Evolutionary conservation across 805 yeast genomes (phyloP), one percentile per base, ranked within the genome.

Genomic region (Lipomyces oligophaga): DNA sequence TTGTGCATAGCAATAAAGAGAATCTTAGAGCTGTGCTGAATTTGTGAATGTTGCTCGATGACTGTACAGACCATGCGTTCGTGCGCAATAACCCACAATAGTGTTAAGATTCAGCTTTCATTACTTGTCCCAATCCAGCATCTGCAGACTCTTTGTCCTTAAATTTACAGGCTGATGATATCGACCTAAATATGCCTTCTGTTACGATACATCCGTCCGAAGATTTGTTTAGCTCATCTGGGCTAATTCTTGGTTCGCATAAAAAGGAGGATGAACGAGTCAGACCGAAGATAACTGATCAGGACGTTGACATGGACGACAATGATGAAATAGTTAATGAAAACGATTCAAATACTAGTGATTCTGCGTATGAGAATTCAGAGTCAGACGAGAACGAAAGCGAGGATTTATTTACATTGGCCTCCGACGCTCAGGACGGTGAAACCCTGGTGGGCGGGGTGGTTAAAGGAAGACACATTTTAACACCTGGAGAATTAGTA

Each of bases 401-500:
- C 16, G 58, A 61, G 3, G 62, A 58, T 6, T n/a, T 48, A n/a
- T 48, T 48, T 39, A 34, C 52, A 11, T 19, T 43, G 24, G 11
- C 18, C 8, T 31, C 38, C 25, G 50, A 41, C 13, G 33, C 10
- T 15, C 39, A 25, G 8, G 38, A 39, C 16, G 48, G 43, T 8
- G 46, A 34, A 15, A 42, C 54, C 20, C 15, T 41, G 22, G 32
- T 37, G 6, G 38, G 39, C 1, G 54, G 56, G 4, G 48, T 49
- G 3, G 47, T 50, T 16, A 35, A 43, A 16, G 51, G 55, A n/a
- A 31, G 36, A 30, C 67, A 67, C 2, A 58, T 93, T 7, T 95
- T 90, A 16, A 87, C 97, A 1, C 98, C 98, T 0, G 98, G 98
- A 7, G 97, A 93, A 63, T 69, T 89, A 41, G 85, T 93, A n/a